Evolutionary conservation across 2,329 filamentous ascomycete species (phyloP), one percentile per base, ranked within the genome.

Genomic region (Diaporthe citri): DNA sequence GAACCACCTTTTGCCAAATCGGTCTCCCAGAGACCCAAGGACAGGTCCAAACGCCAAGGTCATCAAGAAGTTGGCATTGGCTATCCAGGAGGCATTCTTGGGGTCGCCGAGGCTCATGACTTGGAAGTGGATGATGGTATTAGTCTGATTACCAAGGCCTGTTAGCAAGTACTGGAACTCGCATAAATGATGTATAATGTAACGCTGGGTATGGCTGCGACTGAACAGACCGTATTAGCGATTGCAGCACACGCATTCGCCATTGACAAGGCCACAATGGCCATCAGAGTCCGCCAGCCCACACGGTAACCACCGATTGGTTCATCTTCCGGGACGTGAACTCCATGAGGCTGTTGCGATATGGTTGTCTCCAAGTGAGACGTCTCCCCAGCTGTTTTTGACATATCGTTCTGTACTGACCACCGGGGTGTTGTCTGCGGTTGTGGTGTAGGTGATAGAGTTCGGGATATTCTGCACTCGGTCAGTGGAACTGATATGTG

Each of bases 211-310:
- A 46, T 9, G 3, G 4, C 0, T 22, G 3, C 4, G 2, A 8
- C n/a, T n/a, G 5, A 4, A 67, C 73, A 20, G 31, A 75, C 73
- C 2, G 73, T 72, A 43, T 72, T 75, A 28, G 69, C 55, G 17
- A 75, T 75, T 13, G 73, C 73, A 41, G 73, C 73, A 39, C 73
- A 75, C 15, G 71, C 69, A 36, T 75, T 75, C n/a, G 67, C 73
- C 73, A 75, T 66, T 1, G 73, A 60, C 31, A 75, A 46, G 2
- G 73, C 57, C 9, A 75, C n/a, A 67, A 75, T 72, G 7, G 73
- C 73, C 39, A 71, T 71, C 12, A 75, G 28, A 28, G 73, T 75
- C 67, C 69, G 52, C 69, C 73, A 75, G 17, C 71, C 59, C 2
- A 75, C 41, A 3, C 31, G 57, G 17, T 75, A 75, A 55, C 52